Evolutionary conservation across 2,329 filamentous ascomycete species (phyloP).

Genomic region (Tothia fuscella): DNA sequence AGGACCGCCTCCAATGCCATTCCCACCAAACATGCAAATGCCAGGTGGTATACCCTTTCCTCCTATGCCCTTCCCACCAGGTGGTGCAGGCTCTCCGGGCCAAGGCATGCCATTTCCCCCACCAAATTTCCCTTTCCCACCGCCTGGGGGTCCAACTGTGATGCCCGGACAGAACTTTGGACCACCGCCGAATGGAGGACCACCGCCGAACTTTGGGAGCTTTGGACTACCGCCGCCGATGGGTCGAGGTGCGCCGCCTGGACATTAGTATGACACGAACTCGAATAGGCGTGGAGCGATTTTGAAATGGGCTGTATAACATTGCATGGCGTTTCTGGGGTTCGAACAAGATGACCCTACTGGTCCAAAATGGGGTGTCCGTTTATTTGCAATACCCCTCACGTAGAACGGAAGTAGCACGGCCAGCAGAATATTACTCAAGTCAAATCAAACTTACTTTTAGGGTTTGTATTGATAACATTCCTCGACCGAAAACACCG

Average conservation of each 20-base stretch:
- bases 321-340: background rate
- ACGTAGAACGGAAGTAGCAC: no score
- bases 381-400: no score
- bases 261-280: background rate
- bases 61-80: conserved; percentile 14
- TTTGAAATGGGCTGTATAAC: background rate
- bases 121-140: conserved; percentile 19
- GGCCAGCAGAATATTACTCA: no score
- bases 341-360: no score
- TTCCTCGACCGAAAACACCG: no score
- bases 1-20: conserved; percentile 19
- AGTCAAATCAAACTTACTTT: no score
- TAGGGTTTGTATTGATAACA: no score
- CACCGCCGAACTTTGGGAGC: no score
- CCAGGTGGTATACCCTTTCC: conserved; percentile 22
- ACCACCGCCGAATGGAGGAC: background rate
- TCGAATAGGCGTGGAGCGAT: background rate
- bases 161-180: conserved; percentile 4
- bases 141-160: conserved; percentile 10
- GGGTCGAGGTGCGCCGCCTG: background rate
- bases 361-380: no score
- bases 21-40: conserved; percentile 16
- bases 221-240: no score
- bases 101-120: conserved; percentile 18
- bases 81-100: conserved; percentile 18